Base-by-base conservation (phyloP, 2,329 filamentous ascomycete genomes). In the Fusarium setosum region DNA sequence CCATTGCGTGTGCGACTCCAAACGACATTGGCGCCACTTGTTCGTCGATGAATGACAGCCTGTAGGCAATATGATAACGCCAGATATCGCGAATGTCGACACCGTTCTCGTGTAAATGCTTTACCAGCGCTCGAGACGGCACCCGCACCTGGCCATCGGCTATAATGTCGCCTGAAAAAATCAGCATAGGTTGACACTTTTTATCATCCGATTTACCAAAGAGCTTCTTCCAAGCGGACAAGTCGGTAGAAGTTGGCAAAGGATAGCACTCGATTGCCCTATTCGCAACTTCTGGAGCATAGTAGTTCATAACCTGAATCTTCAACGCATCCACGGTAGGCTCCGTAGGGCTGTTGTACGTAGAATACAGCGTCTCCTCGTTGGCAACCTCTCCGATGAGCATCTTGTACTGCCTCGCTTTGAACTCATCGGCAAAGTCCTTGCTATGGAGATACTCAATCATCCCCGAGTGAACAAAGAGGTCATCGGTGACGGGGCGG, bases 311-410 rank as follows among this genome's bases (percentile, higher is more conserved):
- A 1, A 81, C 60, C 54, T 82, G 79, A 3, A 76, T 57, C 5
- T 71, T 64, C 5, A 83, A 68, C 1, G 76, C 77, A 1, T 77
- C 73, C 2, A 78, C 8, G 12, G 72, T 74, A 8, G 71, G 65
- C 34, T 75, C 72, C 4, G 68, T 70, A 4, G 74, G 80, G 12
- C 72, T 72, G 42, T 78, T 82, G 58, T 77, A 82, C 15, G 72
- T 76, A 0, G 76, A 76, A 57, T 83, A 82, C 1, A 83, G 66
- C 1, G 77, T 80, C 45, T 83, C 79, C 49, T 83, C 80, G 56
- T 82, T 80, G 1, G 73, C 58, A 23, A 82, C 77, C 61, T 82
- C 81, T 17, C 80, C 80, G 32, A 83, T 80, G 0, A 83, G 67
- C 1, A 83, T 54, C 5, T 72, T 75, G 41, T 79, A 73, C 1